These are phyloP conservation scores for Lipomyces yarrowii DNA, from an alignment of 1,139 yeast species.

Conservation along the genomic window DNA sequence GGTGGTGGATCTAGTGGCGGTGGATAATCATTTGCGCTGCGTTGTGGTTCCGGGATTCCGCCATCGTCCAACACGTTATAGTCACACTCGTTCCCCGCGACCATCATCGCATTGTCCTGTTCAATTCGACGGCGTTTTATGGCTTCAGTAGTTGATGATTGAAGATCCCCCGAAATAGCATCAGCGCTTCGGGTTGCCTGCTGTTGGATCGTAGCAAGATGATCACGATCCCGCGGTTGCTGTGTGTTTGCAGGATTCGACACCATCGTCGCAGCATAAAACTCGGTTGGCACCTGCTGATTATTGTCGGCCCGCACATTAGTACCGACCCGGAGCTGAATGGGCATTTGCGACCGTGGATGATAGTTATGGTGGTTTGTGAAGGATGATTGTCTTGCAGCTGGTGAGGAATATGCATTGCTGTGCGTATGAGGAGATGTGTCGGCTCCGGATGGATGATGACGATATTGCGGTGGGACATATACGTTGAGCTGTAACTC, in stretches of 20 bases:
- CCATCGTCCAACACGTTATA: not conserved
- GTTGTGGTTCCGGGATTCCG: not conserved
- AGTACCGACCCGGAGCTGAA: not conserved
- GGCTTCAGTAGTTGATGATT: not conserved
- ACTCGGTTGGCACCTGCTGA: not conserved
- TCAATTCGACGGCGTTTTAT: not conserved
- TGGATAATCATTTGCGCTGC: not conserved
- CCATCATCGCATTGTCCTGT: not conserved
- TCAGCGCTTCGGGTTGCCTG: not conserved
- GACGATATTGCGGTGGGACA: not conserved
- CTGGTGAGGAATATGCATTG: not conserved
- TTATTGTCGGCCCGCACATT: not conserved
- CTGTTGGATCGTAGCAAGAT: not conserved
- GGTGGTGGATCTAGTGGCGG: not conserved
- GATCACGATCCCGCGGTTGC: not conserved
- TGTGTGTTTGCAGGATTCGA: not conserved
- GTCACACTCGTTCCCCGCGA: not conserved
- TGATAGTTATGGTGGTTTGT: conserved; percentile 3
- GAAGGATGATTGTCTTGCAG: not conserved
- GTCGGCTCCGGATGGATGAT: not conserved
- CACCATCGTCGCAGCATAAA: not conserved
- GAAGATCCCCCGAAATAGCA: not conserved
- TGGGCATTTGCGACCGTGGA: conserved; percentile 2
- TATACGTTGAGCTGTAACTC: not conserved
- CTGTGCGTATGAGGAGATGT: not conserved